phyloP scores from a whole-genome alignment of 2,329 filamentous ascomycete species.

The Beauveria australis region DNA sequence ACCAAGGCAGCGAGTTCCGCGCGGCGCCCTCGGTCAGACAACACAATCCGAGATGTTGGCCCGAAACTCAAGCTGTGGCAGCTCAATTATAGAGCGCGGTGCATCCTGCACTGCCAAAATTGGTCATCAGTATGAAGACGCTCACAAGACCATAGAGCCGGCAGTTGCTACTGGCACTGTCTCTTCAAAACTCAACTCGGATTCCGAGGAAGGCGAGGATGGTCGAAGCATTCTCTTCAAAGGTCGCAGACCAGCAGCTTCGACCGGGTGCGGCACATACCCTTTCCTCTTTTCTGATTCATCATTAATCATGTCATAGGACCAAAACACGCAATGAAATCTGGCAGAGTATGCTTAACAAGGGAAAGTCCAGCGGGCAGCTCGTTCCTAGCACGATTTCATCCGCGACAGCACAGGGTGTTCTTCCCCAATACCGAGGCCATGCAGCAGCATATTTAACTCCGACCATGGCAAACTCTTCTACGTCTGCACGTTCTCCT shows the following conservation, averaged over 20 bases:
- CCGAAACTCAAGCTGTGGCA: constrained; percentile 16
- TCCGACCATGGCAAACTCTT: constrained; percentile 34
- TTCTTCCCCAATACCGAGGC: constrained; percentile 44
- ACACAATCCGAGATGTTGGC: constrained; percentile 27
- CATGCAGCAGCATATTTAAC: constrained; percentile 43
- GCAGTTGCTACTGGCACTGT: neutral
- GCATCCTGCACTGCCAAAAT: constrained; percentile 18
- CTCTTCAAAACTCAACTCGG: constrained; percentile 18
- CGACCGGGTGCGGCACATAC: constrained; percentile 23
- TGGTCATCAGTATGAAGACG: constrained; percentile 20
- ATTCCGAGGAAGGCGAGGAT: constrained; percentile 26
- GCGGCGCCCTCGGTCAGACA: constrained; percentile 19
- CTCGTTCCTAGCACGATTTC: constrained; percentile 41
- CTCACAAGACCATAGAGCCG: constrained; percentile 18
- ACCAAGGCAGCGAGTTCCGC: constrained; percentile 14
- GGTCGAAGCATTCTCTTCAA: constrained; percentile 29
- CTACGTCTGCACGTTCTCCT: constrained; percentile 23
- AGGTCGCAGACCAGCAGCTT: constrained; percentile 24
- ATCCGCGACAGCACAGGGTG: constrained; percentile 45
- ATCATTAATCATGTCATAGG: constrained; percentile 17
- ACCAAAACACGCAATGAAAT: constrained; percentile 35
- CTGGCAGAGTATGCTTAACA: constrained; percentile 43
- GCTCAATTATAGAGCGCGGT: constrained; percentile 17
- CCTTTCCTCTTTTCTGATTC: neutral
- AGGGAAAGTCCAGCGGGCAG: constrained; percentile 39